Base-by-base conservation (phyloP, 2,329 filamentous ascomycete species). In the Fusarium metavorans region DNA sequence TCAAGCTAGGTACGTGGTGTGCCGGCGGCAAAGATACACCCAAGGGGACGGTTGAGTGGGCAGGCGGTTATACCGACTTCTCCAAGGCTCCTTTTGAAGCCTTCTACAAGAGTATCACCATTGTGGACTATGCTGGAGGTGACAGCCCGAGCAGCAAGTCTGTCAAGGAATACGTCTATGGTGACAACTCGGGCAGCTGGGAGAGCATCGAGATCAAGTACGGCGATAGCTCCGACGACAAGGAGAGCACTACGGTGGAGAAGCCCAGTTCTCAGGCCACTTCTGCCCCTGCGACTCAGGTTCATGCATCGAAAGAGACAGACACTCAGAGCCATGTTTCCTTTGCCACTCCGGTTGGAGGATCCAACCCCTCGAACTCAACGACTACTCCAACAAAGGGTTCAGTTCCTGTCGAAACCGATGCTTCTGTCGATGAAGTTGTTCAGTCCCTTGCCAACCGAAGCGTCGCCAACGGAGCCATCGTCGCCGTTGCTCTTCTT, bases 1-100 rank as follows among this genome's bases (percentile, higher is more conserved):
- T 94, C 79, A 91, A 90, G 81, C 82, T 94, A 52, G 92, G 92
- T 73, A 88, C 89, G 76, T 93, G 92, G 91, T 88, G 89, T 54
- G 89, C 86, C 63, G 89, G 89, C 50, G 83, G 87, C 78, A 82
- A 83, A 63, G 81, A 84, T 70, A 92, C 94, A 75, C 80, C 89
- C 35, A 81, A 88, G 68, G 94, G 94, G 69, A 96, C 94, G 43
- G 92, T 95, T 70, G 75, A 88, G 68, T 92, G 90, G 90, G 89
- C 90, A 63, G 92, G 91, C 74, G 92, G 92, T 72, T 78, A 78
- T 74, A 83, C 88, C 76, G 83, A 89, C 80, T 89, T 88, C 80
- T 76, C 71, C 76, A 74, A 87, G 76, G 87, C 80, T 71, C 88
- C 88, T 64, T 89, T 87, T 83, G 78, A 81, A 63, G 88, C 83